phyloP scores from a whole-genome alignment of 2,329 filamentous ascomycete species.

The Triangularia verruculosa region DNA sequence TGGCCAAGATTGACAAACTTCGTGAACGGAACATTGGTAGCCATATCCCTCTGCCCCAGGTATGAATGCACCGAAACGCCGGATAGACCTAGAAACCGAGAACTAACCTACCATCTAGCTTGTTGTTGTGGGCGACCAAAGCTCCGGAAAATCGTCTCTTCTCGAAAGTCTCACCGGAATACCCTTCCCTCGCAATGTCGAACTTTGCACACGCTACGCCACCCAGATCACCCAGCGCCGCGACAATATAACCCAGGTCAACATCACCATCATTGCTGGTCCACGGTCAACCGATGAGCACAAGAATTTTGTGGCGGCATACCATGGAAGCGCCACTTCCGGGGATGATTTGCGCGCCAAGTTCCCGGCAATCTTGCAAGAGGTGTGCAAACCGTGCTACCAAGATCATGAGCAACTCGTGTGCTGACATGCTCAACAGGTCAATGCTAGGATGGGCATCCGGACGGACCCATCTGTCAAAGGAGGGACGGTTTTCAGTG shows the following conservation, averaged over 20 bases:
- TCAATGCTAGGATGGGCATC: conserved; percentile 24
- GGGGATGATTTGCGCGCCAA: conserved; percentile 15
- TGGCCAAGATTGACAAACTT: conserved; percentile 32
- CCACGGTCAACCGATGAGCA: conserved; percentile 29
- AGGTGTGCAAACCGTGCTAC: conserved; percentile 9
- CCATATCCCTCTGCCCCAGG: conserved; percentile 27
- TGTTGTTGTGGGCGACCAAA: conserved; percentile 35
- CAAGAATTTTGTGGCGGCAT: conserved; percentile 17
- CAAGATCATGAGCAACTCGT: neutral
- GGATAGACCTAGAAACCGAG: too few relatives aligned
- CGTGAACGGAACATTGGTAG: conserved; percentile 29
- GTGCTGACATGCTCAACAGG: conserved; percentile 11
- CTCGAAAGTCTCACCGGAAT: conserved; percentile 34
- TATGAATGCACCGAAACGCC: neutral
- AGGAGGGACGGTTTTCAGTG: conserved; percentile 40
- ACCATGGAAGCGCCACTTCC: conserved; percentile 11
- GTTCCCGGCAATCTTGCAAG: conserved; percentile 19
- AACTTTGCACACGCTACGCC: conserved; percentile 34
- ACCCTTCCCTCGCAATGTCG: conserved; percentile 31
- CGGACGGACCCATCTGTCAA: conserved; percentile 4
- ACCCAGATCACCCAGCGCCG: conserved; percentile 46
- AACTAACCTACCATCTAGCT: conserved; percentile 16
- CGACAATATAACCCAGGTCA: conserved; percentile 35
- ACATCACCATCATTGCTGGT: conserved; percentile 42
- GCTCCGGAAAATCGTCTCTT: conserved; percentile 35